Conservation (phyloP, 2,329 filamentous ascomycete genomes). For the Arthrobotrys pseudoclavata region DNA sequence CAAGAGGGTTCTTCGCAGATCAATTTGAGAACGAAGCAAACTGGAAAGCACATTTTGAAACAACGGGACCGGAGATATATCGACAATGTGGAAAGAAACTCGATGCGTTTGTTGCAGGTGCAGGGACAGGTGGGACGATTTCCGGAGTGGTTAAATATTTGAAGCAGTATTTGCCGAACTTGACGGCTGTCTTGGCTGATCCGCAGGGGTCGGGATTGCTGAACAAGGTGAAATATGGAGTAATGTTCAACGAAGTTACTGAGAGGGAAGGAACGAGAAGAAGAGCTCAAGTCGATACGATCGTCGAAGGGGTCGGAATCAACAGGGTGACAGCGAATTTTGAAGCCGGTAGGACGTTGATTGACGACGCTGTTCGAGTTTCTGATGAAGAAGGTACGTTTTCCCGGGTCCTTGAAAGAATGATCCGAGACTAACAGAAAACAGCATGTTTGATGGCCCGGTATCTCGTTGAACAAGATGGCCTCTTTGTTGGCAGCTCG, state of each 20-base stretch:
- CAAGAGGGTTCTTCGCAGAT: constrained; percentile 91
- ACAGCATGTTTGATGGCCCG: constrained; percentile 78
- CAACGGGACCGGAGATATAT: constrained; percentile 91
- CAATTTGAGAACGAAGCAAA: constrained; percentile 96
- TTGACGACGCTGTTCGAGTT: constrained; percentile 91
- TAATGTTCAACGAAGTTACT: constrained; percentile 87
- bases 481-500: constrained; percentile 92
- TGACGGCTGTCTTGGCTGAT: constrained; percentile 87
- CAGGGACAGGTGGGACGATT: constrained; percentile 93
- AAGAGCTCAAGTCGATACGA: constrained; percentile 90
- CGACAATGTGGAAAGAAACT: constrained; percentile 79
- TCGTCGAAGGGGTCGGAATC: constrained; percentile 95
- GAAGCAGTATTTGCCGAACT: constrained; percentile 76
- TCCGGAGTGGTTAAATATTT: constrained; percentile 86
- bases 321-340: constrained; percentile 96
- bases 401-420: constrained; percentile 64
- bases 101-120: constrained; percentile 91
- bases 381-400: constrained; percentile 85
- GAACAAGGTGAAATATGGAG: constrained; percentile 90
- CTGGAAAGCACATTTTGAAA: constrained; percentile 83
- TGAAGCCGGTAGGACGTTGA: constrained; percentile 83
- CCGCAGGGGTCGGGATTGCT: constrained; percentile 93
- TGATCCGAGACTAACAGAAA: constrained; percentile 7
- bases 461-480: constrained; percentile 95
- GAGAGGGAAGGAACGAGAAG: constrained; percentile 92